Evolutionary conservation across 148 eudicot species (phyloP), one percentile per base, ranked within the genome.

Genomic region (Silene uniflora): DNA sequence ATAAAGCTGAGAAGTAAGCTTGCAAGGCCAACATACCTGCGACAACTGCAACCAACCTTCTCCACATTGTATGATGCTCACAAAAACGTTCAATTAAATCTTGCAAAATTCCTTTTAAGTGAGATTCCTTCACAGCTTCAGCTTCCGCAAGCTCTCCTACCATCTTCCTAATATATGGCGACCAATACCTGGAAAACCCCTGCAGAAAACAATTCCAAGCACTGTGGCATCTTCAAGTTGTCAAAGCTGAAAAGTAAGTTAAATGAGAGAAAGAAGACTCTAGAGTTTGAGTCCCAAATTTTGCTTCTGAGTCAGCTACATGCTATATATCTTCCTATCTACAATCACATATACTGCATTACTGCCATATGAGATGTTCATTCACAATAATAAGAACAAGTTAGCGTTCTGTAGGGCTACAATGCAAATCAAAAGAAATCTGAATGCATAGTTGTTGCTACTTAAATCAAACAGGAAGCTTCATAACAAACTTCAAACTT

Each of bases 141-240:
- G 92, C 91, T 72, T 86, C 87, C 47, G 91, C 83, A 76, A 96
- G 85, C 84, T 87, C 90, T 54, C 86, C 86, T 16, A 92, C 62
- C 80, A 87, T 84, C 62, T 84, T 84, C 78, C 87, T 96, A 62
- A 91, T 87, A 67, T 71, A 84, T 24, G 98, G 97, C 54, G 91
- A 86, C 99, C 98, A 92, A 86, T 96, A 96, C 72, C 99, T 86
- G 71, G 32, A 83, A 75, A 87, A 89, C 29, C 99, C 99, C 99
- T 96, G 85, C 79, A 87, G 35, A 47, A 10, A 71, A 12, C 67
- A 42, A 68, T 4, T 68, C 21, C 19, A 49, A 67, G 71, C 42
- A 14, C 4, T 42, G 54, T 67, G 54, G 68, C 68, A 64, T 0
- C 39, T 29, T 64, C 68, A 64, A 18, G 68, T 29, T 12, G 39